phyloP scores from a whole-genome alignment of 768 basidiomycete species.

The Lactifluus volemus region DNA sequence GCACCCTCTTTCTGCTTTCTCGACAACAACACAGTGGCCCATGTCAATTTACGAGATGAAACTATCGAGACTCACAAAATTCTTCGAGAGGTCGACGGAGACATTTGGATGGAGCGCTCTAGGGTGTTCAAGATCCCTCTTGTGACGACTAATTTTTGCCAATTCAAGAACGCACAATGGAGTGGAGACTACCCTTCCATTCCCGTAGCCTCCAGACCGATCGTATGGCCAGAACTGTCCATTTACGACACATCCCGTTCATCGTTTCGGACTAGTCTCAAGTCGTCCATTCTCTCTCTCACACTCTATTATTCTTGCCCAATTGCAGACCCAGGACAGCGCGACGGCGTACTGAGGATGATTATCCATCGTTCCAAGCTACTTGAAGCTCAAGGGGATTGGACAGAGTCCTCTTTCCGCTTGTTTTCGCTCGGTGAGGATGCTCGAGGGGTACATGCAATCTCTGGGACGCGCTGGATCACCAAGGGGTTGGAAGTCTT shows the following conservation, averaged over 20 bases:
- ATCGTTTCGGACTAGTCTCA: background rate
- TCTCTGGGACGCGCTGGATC: slow-evolving; percentile 2
- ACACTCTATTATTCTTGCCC: background rate
- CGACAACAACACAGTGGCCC: background rate
- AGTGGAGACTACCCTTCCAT: background rate
- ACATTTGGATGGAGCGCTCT: background rate
- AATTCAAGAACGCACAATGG: background rate
- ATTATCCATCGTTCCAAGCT: background rate
- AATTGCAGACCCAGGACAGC: no score
- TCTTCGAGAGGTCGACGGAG: background rate
- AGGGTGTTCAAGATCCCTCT: background rate
- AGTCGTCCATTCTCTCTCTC: background rate
- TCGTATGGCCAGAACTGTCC: background rate
- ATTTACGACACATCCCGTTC: background rate
- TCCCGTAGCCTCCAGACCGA: background rate
- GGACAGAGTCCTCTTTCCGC: background rate
- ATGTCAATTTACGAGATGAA: background rate
- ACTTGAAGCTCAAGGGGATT: background rate
- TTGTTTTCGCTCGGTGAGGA: background rate
- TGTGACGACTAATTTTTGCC: no score
- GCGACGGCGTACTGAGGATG: background rate
- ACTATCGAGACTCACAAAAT: slow-evolving; percentile 2
- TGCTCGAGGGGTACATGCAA: background rate
- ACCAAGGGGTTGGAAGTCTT: background rate
- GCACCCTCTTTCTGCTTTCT: background rate